Evolutionary conservation across 106 monocot species (phyloP).

Genomic region (Acorus calamus): DNA sequence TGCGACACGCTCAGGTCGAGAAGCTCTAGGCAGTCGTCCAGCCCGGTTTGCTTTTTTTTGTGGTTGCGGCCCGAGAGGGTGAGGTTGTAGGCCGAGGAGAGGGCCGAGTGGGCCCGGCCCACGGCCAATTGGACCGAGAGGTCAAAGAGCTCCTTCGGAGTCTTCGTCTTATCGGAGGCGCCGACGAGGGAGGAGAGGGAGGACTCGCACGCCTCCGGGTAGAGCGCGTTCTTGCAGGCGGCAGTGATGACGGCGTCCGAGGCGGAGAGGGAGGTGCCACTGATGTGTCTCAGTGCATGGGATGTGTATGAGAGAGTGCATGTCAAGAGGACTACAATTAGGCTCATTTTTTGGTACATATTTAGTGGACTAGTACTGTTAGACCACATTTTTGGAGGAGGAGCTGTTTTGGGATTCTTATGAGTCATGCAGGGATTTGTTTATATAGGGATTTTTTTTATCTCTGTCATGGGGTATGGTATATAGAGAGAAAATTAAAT

Average conservation of each 20-base stretch:
- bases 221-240: slow-evolving; percentile 28
- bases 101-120: slow-evolving; percentile 17
- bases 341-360: too few relatives aligned
- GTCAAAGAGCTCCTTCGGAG: slow-evolving; percentile 28
- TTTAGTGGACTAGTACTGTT: too few relatives aligned
- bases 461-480: too few relatives aligned
- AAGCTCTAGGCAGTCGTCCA: slow-evolving; percentile 61
- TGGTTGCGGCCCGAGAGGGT: slow-evolving; percentile 3
- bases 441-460: too few relatives aligned
- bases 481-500: too few relatives aligned
- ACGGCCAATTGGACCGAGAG: slow-evolving; percentile 41
- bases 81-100: slow-evolving; percentile 28
- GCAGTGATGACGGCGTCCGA: background rate
- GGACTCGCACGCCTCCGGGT: slow-evolving; percentile 32
- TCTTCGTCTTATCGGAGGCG: background rate
- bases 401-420: too few relatives aligned
- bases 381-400: too few relatives aligned
- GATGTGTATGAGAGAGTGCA: too few relatives aligned
- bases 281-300: too few relatives aligned
- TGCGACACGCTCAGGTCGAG: slow-evolving; percentile 41
- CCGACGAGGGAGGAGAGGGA: slow-evolving; percentile 15
- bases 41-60: slow-evolving; percentile 6
- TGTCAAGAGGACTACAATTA: too few relatives aligned
- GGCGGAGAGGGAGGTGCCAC: background rate
- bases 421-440: too few relatives aligned